Base-by-base conservation (phyloP, 169 alveolate species). In the Plasmodium falciparum region DNA sequence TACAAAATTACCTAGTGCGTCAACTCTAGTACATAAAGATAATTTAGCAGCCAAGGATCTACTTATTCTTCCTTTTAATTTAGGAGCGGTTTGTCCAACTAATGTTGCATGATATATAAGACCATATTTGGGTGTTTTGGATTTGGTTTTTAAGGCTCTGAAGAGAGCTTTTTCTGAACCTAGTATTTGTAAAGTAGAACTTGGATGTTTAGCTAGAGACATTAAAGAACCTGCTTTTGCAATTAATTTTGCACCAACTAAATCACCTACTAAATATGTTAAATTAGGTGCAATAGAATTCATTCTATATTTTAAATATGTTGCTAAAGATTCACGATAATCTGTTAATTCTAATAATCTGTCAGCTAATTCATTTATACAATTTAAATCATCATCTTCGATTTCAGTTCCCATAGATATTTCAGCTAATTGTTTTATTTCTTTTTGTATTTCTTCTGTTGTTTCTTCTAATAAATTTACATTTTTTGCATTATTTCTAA, bases 51-150 rank as follows among this genome's bases (percentile, higher is more conserved):
- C 99, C 63, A 99, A 92, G 56, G 99, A 98, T 80, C 99, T 94
- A 24, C 99, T 97, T 54, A 99, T 98, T 74, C 97, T 97, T 86
- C 99, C 99, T 95, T 99, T 99, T 70, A 97, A 92, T 92, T 98
- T 97, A 12, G 99, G 98, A 62, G 99, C 96, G 4, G 99, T 98
- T 94, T 98, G 99, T 2, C 99, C 99, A 70, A 99, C 99, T 73
- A 99, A 93, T 7, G 99, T 94, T 13, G 99, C 99, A 92, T 99
- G 99, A 96, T 98, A 99, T 73, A 99, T 98, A 33, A 99, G 95
- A 33, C 99, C 99, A 93, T 99, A 99, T 94, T 99, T 99, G n/a
- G 99, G 99, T 11, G 99, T 99, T 90, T 98, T 97, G 50, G 98
- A 96, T 93, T 97, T 99, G 6, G 99, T 98, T 95, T 98, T 98